Evolutionary conservation across 1,139 yeast species (phyloP).

Genomic region (Suhomyces bokatorum): DNA sequence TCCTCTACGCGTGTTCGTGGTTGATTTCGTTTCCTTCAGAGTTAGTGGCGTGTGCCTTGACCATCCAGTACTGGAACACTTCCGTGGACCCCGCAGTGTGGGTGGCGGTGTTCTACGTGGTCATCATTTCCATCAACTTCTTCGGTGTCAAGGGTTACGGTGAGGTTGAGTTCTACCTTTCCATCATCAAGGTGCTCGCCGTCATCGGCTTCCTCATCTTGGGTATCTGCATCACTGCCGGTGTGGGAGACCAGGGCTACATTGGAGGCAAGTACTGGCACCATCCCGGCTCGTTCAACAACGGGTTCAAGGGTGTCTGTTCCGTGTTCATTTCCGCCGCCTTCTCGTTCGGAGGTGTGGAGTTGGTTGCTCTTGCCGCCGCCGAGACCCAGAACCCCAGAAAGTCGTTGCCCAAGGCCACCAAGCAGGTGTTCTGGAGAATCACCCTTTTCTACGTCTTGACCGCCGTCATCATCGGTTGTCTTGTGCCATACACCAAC

Average conservation of each 20-base stretch:
- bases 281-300: slow-evolving; percentile 24
- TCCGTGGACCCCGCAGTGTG: slow-evolving; percentile 33
- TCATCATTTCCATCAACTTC: slow-evolving; percentile 41
- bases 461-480: slow-evolving; percentile 48
- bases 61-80: slow-evolving; percentile 32
- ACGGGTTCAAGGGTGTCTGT: slow-evolving; percentile 26
- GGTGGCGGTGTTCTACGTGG: slow-evolving; percentile 48
- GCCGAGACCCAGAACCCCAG: slow-evolving; percentile 26
- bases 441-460: slow-evolving; percentile 28
- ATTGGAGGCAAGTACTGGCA: slow-evolving; percentile 28
- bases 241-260: slow-evolving; percentile 29
- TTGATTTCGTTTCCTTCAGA: slow-evolving; percentile 36
- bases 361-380: slow-evolving; percentile 26
- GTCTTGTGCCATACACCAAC: slow-evolving; percentile 45
- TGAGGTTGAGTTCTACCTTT: slow-evolving; percentile 49
- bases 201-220: slow-evolving; percentile 27
- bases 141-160: slow-evolving; percentile 53
- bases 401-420: slow-evolving; percentile 25
- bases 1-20: slow-evolving; percentile 35
- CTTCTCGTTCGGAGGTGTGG: slow-evolving; percentile 27
- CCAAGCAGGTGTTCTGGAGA: slow-evolving; percentile 27
- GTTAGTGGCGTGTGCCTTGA: slow-evolving; percentile 33
- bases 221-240: slow-evolving; percentile 27
- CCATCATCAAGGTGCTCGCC: slow-evolving; percentile 29
- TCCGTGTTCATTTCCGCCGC: slow-evolving; percentile 26